A percentile compares a stretch with the other conserved stretches of the same genome.
Evolutionary conservation across 2,329 filamentous ascomycete species (phyloP).

Genomic region (Microcyclospora pomicola): DNA sequence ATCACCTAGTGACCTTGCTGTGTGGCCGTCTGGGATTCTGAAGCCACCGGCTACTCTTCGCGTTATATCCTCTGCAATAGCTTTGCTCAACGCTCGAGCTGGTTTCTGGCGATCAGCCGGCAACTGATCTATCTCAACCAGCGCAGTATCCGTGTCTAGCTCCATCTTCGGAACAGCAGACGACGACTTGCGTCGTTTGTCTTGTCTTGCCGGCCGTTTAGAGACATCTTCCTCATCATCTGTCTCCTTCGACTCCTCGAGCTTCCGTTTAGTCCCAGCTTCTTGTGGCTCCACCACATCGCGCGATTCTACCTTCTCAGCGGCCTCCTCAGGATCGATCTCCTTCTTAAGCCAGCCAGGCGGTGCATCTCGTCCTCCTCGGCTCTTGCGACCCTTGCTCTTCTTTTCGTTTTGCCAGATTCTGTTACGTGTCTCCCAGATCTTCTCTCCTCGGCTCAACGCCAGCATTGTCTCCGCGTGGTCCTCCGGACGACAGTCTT

Average conservation of each 20-base stretch:
- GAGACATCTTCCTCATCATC: constrained; percentile 11
- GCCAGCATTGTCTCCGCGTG: constrained; percentile 70
- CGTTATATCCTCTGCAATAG: constrained; percentile 53
- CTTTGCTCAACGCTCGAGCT: constrained; percentile 57
- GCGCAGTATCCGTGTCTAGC: constrained; percentile 18
- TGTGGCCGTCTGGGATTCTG: constrained; percentile 48
- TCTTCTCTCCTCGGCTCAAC: constrained; percentile 65
- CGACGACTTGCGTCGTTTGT: constrained; percentile 25
- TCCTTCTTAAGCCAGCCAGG: constrained; percentile 22
- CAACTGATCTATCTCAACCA: constrained; percentile 33
- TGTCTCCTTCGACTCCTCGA: constrained; percentile 9
- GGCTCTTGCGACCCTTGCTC: constrained; percentile 48
- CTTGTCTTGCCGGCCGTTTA: constrained; percentile 11
- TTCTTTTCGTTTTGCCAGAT: constrained; percentile 41
- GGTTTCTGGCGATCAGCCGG: constrained; percentile 55
- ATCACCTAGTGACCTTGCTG: constrained; percentile 51
- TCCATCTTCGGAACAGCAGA: constrained; percentile 2
- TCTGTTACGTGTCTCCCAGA: constrained; percentile 50
- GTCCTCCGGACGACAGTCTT: constrained; percentile 70
- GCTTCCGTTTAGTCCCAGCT: constrained; percentile 21
- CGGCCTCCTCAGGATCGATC: constrained; percentile 5
- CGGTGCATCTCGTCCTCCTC: constrained; percentile 18
- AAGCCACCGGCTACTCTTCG: constrained; percentile 53
- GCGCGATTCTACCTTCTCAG: constrained; percentile 3
- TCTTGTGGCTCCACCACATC: constrained; percentile 5